A percentile compares a stretch with the other conserved stretches of the same genome.
These are phyloP conservation scores for Schizonepeta tenuifolia DNA, from an alignment of 257 asterid genomes.

Conservation along the genomic window DNA sequence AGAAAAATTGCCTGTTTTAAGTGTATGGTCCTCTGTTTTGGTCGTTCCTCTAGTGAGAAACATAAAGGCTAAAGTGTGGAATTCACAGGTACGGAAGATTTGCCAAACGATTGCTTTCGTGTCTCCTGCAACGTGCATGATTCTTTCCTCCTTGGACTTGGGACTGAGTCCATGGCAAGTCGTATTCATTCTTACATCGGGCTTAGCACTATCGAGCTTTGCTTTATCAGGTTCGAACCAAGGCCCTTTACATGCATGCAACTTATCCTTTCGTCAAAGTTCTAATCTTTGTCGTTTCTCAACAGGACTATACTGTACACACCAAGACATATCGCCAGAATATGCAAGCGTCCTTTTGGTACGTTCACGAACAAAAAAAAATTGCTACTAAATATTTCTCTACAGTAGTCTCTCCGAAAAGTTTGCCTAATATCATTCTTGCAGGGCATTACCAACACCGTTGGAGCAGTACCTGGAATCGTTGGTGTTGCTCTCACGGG, in stretches of 20 bases:
- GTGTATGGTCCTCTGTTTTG: not conserved
- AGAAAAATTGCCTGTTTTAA: constrained; percentile 1
- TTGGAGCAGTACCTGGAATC: constrained; percentile 97
- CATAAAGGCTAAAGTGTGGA: not conserved
- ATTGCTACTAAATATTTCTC: not conserved
- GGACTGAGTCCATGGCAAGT: constrained; percentile 92
- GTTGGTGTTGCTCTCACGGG: constrained; percentile 96
- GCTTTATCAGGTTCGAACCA: constrained; percentile 80
- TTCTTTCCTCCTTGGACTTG: constrained; percentile 79
- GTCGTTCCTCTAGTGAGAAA: not conserved
- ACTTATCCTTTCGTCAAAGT: not conserved
- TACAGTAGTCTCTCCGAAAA: not conserved
- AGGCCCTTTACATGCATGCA: not conserved
- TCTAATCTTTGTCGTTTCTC: constrained; percentile 22
- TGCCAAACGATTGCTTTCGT: constrained; percentile 91
- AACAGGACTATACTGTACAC: constrained; percentile 92
- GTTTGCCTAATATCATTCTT: not conserved
- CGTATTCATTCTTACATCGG: constrained; percentile 74
- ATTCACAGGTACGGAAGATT: constrained; percentile 73
- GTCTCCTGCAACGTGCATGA: constrained; percentile 96
- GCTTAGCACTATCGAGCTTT: constrained; percentile 89
- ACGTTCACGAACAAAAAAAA: constrained; percentile 33
- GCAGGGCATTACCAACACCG: constrained; percentile 96
- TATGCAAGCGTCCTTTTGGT: constrained; percentile 97
- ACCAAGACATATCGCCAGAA: constrained; percentile 98